These are phyloP conservation scores for Juncus inflexus DNA, from an alignment of 176 grass and related monocot species.

Conservation along the genomic window DNA sequence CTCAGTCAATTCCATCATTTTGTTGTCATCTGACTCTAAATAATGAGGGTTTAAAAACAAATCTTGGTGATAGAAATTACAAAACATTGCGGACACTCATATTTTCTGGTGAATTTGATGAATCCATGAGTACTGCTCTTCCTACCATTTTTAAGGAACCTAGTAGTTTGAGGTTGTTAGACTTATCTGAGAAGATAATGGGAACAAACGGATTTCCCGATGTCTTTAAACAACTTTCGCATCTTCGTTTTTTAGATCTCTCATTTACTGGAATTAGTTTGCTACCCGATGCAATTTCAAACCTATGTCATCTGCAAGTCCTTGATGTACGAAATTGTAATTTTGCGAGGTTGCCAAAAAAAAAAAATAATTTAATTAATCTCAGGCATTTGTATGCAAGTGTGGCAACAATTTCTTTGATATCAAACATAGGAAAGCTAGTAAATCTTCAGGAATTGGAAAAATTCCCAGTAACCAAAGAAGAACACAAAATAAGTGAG, in stretches of 20 bases:
- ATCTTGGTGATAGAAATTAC: background rate
- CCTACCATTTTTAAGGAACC: slow-evolving; percentile 10
- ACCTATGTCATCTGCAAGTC: slow-evolving; percentile 33
- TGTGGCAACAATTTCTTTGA: slow-evolving; percentile 17
- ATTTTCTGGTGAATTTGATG: slow-evolving; percentile 34
- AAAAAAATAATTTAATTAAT: slow-evolving; percentile 28
- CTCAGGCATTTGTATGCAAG: slow-evolving; percentile 30
- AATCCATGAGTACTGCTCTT: background rate
- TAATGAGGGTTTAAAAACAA: background rate
- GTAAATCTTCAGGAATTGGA: slow-evolving; percentile 29
- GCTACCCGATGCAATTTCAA: slow-evolving; percentile 23
- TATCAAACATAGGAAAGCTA: slow-evolving; percentile 34
- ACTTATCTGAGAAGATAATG: slow-evolving; percentile 22
- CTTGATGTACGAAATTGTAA: slow-evolving; percentile 23
- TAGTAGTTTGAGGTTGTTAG: slow-evolving; percentile 19
- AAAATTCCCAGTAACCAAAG: slow-evolving; percentile 23
- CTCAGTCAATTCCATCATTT: slow-evolving; percentile 5
- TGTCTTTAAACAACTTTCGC: background rate
- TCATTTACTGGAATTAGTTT: slow-evolving; percentile 18
- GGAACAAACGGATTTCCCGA: slow-evolving; percentile 1
- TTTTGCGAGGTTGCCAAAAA: slow-evolving; percentile 24
- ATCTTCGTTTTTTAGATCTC: slow-evolving; percentile 33
- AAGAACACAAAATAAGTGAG: slow-evolving; percentile 34
- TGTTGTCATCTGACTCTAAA: slow-evolving; percentile 20
- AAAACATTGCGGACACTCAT: slow-evolving; percentile 22